Base-by-base conservation (phyloP, 768 basidiomycete genomes). In the Fomitopsis serialis region DNA sequence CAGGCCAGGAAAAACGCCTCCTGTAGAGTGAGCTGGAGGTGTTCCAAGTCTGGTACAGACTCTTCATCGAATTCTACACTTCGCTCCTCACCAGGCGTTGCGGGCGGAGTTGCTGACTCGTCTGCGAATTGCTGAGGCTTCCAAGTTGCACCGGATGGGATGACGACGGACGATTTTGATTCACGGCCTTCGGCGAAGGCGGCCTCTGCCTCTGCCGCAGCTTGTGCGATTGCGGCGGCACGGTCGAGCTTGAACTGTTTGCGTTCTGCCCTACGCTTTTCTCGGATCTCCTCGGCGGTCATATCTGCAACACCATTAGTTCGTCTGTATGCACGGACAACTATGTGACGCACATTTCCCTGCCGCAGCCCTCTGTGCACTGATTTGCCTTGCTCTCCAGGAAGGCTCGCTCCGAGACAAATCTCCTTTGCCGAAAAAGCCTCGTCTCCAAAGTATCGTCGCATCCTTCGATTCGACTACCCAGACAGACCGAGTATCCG, bases 361-460 rank as follows among this genome's bases (percentile, higher is more conserved):
- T 70, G 81, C 80, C 35, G 75, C 77, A 21, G 76, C 78, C 53
- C 73, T 67, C 25, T 63, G 69, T 1, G 71, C 75, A 64, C 90
- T 92, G 54, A 87, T 74, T 61, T 91, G 85, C 44, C 97, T 74
- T 19, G 85, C 80, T 54, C 85, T 74, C 97, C 97, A 99, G 52
- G 84, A 92, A 8, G 96, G 95, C 68, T 99, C 97, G 68, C 94
- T 97, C 54, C 97, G 72, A 37, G 92, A 95, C 49, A 99, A 74
- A 65, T 89, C 89, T 1, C 97, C 97, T 68, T 99, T 99, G 22
- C 97, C 97, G 67, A 98, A 99, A 72, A 98, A 98, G 0, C 97
- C 97, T 55, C 89, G 72, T 44, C 81, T 74, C 90, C 97, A 99
- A 35, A 98, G 76, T 4, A 85, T 70, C 58, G 75, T 75, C 42